Percentiles rank a stretch among this genome's conserved stretches.
Conservation (phyloP, 192 early-diverging fungal genomes). For the Entomortierella parvispora region DNA sequence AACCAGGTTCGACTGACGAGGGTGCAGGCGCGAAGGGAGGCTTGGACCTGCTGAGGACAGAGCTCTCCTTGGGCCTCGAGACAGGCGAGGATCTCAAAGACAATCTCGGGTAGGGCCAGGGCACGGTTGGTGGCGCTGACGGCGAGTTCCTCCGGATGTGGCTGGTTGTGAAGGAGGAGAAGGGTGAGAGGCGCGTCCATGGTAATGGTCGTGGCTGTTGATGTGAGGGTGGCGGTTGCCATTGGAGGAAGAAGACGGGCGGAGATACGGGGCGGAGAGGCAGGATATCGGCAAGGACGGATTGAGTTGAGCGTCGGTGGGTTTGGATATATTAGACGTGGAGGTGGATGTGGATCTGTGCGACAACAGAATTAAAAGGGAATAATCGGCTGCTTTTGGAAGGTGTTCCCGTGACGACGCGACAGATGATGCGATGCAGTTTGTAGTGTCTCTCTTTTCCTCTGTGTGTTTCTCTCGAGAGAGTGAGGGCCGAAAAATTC, state of each 20-base stretch:
- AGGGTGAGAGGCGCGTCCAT: neutral
- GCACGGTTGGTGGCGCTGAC: conserved; percentile 35
- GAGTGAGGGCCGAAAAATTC: no score
- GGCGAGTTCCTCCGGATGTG: neutral
- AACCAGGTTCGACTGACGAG: conserved; percentile 49
- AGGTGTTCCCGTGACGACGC: no score
- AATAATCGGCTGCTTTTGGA: no score
- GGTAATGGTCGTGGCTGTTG: no score
- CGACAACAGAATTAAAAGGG: no score
- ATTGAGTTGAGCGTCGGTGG: neutral
- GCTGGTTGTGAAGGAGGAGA: neutral
- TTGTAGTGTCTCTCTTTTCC: neutral
- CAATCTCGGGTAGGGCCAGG: conserved; percentile 45
- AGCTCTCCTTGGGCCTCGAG: conserved; percentile 46
- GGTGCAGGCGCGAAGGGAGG: conserved; percentile 47
- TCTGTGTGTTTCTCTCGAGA: no score
- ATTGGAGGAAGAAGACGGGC: neutral
- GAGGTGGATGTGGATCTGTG: no score
- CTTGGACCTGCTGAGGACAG: conserved; percentile 30
- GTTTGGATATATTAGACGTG: neutral
- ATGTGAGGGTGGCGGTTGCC: no score
- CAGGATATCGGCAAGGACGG: no score
- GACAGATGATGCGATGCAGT: neutral
- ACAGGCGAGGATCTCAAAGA: conserved; percentile 49
- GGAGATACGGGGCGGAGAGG: no score